Base-by-base conservation (phyloP, 495 filamentous ascomycete species). In the Oleoguttula mirabilis region DNA sequence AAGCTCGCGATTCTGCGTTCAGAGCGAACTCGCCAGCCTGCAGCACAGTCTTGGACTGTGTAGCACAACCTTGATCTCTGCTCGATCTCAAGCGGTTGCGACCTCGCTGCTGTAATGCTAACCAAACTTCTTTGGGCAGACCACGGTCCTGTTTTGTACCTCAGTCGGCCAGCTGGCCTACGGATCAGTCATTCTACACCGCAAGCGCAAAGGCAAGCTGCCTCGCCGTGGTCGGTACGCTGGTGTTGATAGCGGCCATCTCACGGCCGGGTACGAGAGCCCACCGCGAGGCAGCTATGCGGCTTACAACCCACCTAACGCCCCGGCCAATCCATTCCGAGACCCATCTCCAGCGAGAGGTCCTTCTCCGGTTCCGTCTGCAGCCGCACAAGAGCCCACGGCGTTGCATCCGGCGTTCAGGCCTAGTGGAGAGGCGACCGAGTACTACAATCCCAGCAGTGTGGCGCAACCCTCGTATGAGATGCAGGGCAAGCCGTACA, bases 121-220 rank as follows among this genome's bases (percentile, higher is more conserved):
- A n/a, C n/a, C n/a, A n/a, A n/a, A n/a, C n/a, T n/a, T n/a, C n/a
- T n/a, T n/a, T n/a, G n/a, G n/a, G n/a, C n/a, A n/a, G 25, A 28
- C 7, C 16, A 30, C 22, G 5, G 21, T 41, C 7, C 20, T 41
- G 28, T 39, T 39, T 19, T 10, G 55, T 3, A 39, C 45, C 19
- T 58, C 56, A 50, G 24, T 53, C 20, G 54, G 54, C 28, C 53
- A 55, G 17, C 51, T 66, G 15, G 51, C 60, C 33, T 64, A 63
- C 41, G 57, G 48, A 3, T 51, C 49, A n/a, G 40, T 60, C 15
- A 57, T 63, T 27, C 57, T 55, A 43, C 59, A 61, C 47, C 58
- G 55, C 14, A 36, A 46, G 22, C 60, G 61, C 32, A 50, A 48
- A 23, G 45, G 40, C n/a, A 36, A 10, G 7, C 19, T 47, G 15